Evolutionary conservation across 805 yeast genomes (phyloP), one percentile per base, ranked within the genome.

Genomic region (Scheffersomyces amazonensis): DNA sequence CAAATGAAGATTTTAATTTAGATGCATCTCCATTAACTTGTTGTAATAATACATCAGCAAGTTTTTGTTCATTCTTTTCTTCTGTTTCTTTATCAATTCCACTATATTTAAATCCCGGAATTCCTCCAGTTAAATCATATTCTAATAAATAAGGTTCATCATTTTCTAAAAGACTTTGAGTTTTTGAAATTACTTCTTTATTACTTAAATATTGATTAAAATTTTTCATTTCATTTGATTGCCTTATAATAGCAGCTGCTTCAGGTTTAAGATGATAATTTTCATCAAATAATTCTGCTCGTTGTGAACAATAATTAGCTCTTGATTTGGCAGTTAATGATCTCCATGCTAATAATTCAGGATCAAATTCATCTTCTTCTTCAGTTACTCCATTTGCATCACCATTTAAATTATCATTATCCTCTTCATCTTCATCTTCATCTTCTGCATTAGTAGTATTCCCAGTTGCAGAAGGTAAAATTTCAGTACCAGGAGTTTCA

Each of bases 301-400:
- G 73, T 40, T 75, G 72, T 18, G 78, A 62, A 52, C 96, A 82
- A 43, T 86, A 75, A 36, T 83, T 81, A 12, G 91, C 87, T 40
- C 96, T 66, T 0, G 84, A 75, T 43, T 83, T 83, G 0, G 96
- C 85, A 0, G 93, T 88, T 28, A 82, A 61, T n/a, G 77, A 76
- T 49, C 84, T 83, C 97, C 97, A 90, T 1, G 87, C 78, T 37
- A 83, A 83, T 32, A 81, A 62, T 50, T 89, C 96, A 24, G 85
- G 72, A 53, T 87, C 96, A 39, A 76, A 76, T 39, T 80, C 86
- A 35, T 78, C 83, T 37, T 79, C 84, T 18, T 74, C 74, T 18
- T 69, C 65, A 11, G 60, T 64, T 11, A 53, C 58, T 6, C 53
- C 58, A n/a, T 49, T 53, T 34, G 69, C 71, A 16, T 64, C 69